A percentile compares a stretch with the other conserved stretches of the same genome.
These are phyloP conservation scores for Alnus glutinosa DNA, from an alignment of 306 rosid species.

Conservation along the genomic window DNA sequence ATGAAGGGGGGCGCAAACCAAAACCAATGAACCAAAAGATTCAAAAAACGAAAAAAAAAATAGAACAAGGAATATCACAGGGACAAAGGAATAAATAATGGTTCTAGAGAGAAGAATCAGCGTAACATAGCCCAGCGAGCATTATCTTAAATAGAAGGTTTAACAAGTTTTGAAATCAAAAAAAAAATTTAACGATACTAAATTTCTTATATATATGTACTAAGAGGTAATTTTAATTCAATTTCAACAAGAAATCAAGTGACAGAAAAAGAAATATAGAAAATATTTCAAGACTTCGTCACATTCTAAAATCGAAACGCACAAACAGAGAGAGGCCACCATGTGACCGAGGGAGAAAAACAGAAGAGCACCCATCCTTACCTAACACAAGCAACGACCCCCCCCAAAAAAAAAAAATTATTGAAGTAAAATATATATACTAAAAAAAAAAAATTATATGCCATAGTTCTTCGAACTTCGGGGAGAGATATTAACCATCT, in stretches of 20 bases:
- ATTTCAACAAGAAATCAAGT: neutral
- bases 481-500: neutral
- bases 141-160: neutral
- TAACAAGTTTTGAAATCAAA: neutral
- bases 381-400: constrained; percentile 32
- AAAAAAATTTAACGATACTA: neutral
- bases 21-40: neutral
- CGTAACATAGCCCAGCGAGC: neutral
- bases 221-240: neutral
- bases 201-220: neutral
- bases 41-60: neutral
- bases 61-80: neutral
- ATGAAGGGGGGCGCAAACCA: neutral
- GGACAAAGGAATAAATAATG: neutral
- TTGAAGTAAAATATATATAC: neutral
- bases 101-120: neutral
- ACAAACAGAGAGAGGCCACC: constrained; percentile 11
- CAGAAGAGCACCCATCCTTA: constrained; percentile 29
- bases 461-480: neutral
- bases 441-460: neutral
- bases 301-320: too few species aligned
- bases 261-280: too few species aligned
- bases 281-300: too few species aligned
- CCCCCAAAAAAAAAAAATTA: neutral
- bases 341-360: constrained; percentile 30